phyloP scores from a whole-genome alignment of 306 rosid genomes.

The Trichosanthes truncata region DNA sequence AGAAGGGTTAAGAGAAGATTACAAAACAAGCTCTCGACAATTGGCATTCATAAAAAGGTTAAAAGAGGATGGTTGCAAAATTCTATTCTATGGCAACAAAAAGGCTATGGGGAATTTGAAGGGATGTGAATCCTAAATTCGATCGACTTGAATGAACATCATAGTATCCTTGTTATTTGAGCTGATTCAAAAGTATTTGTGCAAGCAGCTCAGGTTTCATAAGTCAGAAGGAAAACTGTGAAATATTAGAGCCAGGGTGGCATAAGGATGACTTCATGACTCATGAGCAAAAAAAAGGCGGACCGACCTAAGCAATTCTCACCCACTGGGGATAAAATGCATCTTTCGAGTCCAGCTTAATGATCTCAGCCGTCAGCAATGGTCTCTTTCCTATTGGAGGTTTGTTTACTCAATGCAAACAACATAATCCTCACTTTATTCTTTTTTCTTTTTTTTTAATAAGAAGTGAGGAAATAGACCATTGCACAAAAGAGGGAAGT shows the following conservation, averaged over 20 bases:
- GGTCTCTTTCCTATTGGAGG: not conserved
- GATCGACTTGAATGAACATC: not conserved
- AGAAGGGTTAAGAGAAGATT: not conserved
- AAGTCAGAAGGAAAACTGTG: not conserved
- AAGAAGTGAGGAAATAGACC: too few species aligned
- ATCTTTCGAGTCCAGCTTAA: not conserved
- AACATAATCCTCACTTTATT: not conserved
- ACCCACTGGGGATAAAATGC: not conserved
- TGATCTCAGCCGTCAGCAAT: not conserved
- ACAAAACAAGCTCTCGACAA: not conserved
- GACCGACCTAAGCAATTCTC: not conserved
- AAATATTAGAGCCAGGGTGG: not conserved
- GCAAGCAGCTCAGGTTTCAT: not conserved
- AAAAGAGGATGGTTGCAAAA: not conserved
- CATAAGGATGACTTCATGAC: not conserved
- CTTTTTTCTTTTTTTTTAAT: too few species aligned
- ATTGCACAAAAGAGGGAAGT: too few species aligned
- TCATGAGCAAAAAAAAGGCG: not conserved
- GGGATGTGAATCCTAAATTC: too few species aligned
- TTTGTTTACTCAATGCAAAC: not conserved
- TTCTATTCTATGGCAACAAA: too few species aligned
- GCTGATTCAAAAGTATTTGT: not conserved
- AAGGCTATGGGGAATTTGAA: too few species aligned
- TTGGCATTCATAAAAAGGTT: too few species aligned
- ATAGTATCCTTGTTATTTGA: not conserved